These are phyloP conservation scores for Hypoxylon sp. DNA, from an alignment of 2,329 filamentous ascomycete species.

Conservation along the genomic window DNA sequence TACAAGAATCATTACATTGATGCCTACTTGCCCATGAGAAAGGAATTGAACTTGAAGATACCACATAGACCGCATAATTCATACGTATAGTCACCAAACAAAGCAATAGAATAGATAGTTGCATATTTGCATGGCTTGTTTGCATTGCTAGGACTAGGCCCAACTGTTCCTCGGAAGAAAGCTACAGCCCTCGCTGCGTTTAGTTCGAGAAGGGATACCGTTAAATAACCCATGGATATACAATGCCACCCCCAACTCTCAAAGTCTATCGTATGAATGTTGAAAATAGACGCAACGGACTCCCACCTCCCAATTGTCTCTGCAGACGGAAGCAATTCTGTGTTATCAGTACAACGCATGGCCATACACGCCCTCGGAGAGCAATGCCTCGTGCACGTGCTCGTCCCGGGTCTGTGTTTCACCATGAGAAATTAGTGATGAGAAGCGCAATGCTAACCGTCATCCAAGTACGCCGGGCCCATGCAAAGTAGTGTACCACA, in stretches of 20 bases:
- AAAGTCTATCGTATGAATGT: constrained; percentile 36
- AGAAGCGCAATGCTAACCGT: constrained; percentile 37
- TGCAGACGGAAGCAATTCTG: constrained; percentile 25
- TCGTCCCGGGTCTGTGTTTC: constrained; percentile 8
- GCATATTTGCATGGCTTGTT: constrained; percentile 21
- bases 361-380: constrained; percentile 11
- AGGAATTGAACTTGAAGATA: background rate
- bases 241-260: constrained; percentile 27
- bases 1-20: constrained; percentile 1
- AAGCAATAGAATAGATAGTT: background rate
- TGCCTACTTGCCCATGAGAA: constrained; percentile 21
- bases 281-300: constrained; percentile 25
- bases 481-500: constrained; percentile 40
- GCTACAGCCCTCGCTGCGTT: constrained; percentile 8
- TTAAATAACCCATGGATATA: constrained; percentile 36
- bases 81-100: background rate
- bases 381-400: constrained; percentile 1
- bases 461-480: constrained; percentile 45
- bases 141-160: constrained; percentile 6
- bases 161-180: constrained; percentile 16
- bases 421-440: constrained; percentile 22
- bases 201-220: constrained; percentile 32
- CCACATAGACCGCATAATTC: background rate
- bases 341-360: constrained; percentile 24
- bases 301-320: constrained; percentile 17